Percentiles rank a stretch among this genome's conserved stretches.
These are phyloP conservation scores for Penicillium chermesinum DNA, from an alignment of 495 filamentous ascomycete species.

Conservation along the genomic window DNA sequence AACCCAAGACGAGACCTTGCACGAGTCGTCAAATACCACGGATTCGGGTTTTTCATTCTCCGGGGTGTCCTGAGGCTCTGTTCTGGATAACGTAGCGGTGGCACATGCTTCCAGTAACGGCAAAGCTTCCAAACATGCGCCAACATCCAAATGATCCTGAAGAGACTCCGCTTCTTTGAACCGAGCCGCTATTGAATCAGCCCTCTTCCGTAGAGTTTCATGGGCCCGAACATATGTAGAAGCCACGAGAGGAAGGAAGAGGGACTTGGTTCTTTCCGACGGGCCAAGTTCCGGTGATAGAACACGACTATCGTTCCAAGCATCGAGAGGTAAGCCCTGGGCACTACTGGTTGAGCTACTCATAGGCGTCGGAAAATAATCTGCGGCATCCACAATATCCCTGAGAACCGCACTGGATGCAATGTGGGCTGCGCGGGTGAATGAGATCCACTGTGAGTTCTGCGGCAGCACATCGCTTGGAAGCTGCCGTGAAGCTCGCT, in stretches of 20 bases:
- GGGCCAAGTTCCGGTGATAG: constrained; percentile 17
- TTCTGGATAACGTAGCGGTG: constrained; percentile 1
- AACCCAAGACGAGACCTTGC: constrained; percentile 24
- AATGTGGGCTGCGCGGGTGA: constrained; percentile 28
- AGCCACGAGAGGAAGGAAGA: constrained; percentile 19
- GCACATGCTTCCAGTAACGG: constrained; percentile 16
- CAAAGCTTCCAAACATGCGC: constrained; percentile 14
- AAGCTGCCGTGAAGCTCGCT: constrained; percentile 8
- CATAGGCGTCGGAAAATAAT: constrained; percentile 17
- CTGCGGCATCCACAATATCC: constrained; percentile 8
- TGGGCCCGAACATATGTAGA: constrained; percentile 17
- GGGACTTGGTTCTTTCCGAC: constrained; percentile 14
- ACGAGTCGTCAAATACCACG: neutral
- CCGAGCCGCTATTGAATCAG: constrained; percentile 5
- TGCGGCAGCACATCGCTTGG: constrained; percentile 24
- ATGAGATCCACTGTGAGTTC: constrained; percentile 37
- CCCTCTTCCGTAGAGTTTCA: constrained; percentile 11
- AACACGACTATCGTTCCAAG: neutral
- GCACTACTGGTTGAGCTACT: neutral
- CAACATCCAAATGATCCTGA: neutral
- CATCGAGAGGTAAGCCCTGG: neutral
- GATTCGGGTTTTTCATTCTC: neutral
- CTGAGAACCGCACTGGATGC: constrained; percentile 34
- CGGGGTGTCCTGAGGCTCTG: neutral
- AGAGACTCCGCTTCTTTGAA: constrained; percentile 1